Conservation (phyloP, 2,329 filamentous ascomycete species). For the Zasmidium cellare region DNA sequence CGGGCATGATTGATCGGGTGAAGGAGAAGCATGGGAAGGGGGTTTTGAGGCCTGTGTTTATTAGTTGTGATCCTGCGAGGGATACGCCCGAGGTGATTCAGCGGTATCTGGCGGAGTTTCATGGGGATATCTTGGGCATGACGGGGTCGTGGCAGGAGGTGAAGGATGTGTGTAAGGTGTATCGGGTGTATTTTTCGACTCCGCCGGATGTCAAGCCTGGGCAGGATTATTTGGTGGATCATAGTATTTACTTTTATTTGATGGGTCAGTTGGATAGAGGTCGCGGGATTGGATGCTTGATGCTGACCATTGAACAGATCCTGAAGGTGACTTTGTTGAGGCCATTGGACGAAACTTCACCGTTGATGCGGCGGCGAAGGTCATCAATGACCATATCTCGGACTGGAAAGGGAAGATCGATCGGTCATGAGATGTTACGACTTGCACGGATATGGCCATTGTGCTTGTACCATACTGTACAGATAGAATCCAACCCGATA, state of each 20-base stretch:
- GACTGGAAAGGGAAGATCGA: constrained; percentile 67
- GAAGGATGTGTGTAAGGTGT: constrained; percentile 91
- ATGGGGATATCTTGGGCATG: constrained; percentile 79
- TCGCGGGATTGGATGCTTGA: not conserved
- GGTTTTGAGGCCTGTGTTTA: constrained; percentile 76
- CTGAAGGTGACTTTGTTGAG: constrained; percentile 96
- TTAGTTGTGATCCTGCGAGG: constrained; percentile 91
- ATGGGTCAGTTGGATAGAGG: constrained; percentile 64
- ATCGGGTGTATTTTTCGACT: constrained; percentile 96
- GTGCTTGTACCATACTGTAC: constrained; percentile 10
- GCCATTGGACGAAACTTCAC: constrained; percentile 93
- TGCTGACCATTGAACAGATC: constrained; percentile 57
- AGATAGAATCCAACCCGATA: not conserved
- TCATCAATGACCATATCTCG: constrained; percentile 84
- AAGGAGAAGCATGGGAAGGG: constrained; percentile 46
- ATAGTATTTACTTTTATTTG: constrained; percentile 99
- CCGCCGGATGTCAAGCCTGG: constrained; percentile 84
- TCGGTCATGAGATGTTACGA: constrained; percentile 27
- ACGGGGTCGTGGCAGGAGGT: constrained; percentile 93
- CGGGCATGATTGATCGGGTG: constrained; percentile 80
- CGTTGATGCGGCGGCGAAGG: constrained; percentile 76
- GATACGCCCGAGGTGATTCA: constrained; percentile 84
- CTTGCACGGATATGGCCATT: not conserved
- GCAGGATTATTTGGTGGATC: constrained; percentile 95
- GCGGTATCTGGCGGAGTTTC: constrained; percentile 87